Base-by-base conservation (phyloP, 208 protist genomes). In the Crithidia mellificae region DNA sequence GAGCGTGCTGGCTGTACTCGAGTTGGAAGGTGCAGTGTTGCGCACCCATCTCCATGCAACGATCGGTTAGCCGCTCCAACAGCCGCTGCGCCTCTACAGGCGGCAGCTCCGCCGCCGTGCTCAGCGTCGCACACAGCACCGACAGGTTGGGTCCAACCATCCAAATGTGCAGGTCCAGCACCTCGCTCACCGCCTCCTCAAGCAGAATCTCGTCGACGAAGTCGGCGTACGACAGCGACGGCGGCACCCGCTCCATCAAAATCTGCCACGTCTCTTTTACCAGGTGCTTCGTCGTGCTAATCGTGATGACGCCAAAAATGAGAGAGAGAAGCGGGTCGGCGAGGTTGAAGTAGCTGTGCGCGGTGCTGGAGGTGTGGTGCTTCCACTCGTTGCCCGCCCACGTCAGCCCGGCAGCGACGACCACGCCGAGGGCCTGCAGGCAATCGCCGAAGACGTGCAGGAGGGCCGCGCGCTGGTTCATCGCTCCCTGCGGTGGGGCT, bases 1-100 rank as follows among this genome's bases (percentile, higher is more conserved):
- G 44, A 5, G 46, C 46, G 27, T 65, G 53, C 14, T 58, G 57
- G 17, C 54, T 63, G 24, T 64, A 63, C 52, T 64, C 62, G 0
- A 62, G 43, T 36, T 68, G 69, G 27, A 68, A 75, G 17, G 47
- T 63, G 54, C 62, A 63, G 69, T 75, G 54, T 51, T 68, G 62
- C 53, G 55, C 38, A 20, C 68, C 54, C 52, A 68, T 64, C 52
- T 50, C 44, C 69, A 64, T 39, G 47, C 34, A 75, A 11, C 69
- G 62, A 32, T 68, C 69, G 17, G 38, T 75, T 6, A 56, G 54
- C 15, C 62, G 54, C 36, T 63, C 61, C 24, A 75, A 41, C 41
- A 63, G 46, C n/a, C 55, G 36, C 55, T 58, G 62, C 30, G 62
- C 62, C 46, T 69, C 54, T 17, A 43, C 69, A 0, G 54, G 53